phyloP scores from a whole-genome alignment of 176 grass and related monocot genomes.

The Chrysopogon serrulatus region DNA sequence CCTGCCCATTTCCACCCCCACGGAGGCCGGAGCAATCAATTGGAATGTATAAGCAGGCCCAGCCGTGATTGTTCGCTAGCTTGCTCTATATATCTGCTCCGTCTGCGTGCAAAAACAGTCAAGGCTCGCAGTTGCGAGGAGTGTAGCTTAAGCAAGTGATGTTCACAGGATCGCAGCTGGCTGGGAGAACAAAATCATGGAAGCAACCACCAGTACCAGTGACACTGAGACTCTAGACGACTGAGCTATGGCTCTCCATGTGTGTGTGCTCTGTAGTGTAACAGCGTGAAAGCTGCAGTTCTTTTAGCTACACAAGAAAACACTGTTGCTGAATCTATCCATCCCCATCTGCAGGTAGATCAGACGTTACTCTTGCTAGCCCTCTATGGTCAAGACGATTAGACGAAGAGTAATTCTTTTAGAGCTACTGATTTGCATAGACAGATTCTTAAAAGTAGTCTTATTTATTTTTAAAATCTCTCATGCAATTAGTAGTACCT shows the following conservation, averaged over 20 bases:
- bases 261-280: not conserved
- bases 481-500: not conserved
- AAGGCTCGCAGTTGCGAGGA: not conserved
- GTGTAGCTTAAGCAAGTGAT: slow-evolving; percentile 36
- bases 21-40: not conserved
- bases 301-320: not conserved
- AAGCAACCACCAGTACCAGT: not conserved
- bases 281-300: not conserved
- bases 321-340: not conserved
- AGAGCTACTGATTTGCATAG: not conserved
- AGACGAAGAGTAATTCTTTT: not conserved
- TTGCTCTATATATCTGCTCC: not conserved
- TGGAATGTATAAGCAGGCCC: not conserved
- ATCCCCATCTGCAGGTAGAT: not conserved
- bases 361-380: not conserved
- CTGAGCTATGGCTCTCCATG: not conserved
- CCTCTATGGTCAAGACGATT: not conserved
- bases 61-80: slow-evolving; percentile 4
- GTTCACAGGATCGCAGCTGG: not conserved
- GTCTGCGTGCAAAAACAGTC: not conserved
- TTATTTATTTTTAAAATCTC: not conserved
- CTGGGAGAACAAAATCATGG: slow-evolving; percentile 20
- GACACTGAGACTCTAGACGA: not conserved
- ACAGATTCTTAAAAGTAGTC: not conserved
- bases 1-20: slow-evolving; percentile 19